Evolutionary conservation across 129 eudicot species (phyloP).

Genomic region (Artemisia annua): DNA sequence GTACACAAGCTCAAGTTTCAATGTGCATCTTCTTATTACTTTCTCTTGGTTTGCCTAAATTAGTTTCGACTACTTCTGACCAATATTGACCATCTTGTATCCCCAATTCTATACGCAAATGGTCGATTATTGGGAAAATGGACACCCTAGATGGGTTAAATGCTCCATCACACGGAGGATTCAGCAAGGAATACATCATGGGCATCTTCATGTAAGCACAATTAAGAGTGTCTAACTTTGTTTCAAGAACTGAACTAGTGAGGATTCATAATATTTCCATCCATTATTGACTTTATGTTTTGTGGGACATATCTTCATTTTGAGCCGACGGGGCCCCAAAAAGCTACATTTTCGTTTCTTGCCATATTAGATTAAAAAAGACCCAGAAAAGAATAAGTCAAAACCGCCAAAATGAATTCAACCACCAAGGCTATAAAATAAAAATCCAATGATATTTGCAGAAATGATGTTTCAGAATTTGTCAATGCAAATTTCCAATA

Average conservation of each 20-base stretch:
- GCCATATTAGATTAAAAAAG: neutral
- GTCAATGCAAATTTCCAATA: neutral
- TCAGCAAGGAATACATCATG: neutral
- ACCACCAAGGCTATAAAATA: no score
- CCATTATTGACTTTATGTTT: neutral
- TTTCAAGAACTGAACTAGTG: neutral
- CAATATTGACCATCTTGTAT: no score
- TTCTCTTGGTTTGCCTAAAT: neutral
- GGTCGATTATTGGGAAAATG: no score
- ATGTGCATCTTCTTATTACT: neutral
- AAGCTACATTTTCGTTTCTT: neutral
- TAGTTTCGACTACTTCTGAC: no score
- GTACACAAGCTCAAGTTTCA: neutral
- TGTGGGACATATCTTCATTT: neutral
- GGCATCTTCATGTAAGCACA: neutral
- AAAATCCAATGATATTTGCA: no score
- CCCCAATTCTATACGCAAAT: no score
- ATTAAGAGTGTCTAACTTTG: constrained; percentile 4
- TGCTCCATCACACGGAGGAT: neutral
- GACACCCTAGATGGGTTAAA: no score
- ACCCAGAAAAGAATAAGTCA: neutral
- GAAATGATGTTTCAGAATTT: neutral
- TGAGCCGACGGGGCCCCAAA: neutral
- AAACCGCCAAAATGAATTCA: no score
- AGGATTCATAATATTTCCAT: neutral